Conservation (phyloP, 2,329 filamentous ascomycete genomes). For the Aspergillus luchuensis region DNA sequence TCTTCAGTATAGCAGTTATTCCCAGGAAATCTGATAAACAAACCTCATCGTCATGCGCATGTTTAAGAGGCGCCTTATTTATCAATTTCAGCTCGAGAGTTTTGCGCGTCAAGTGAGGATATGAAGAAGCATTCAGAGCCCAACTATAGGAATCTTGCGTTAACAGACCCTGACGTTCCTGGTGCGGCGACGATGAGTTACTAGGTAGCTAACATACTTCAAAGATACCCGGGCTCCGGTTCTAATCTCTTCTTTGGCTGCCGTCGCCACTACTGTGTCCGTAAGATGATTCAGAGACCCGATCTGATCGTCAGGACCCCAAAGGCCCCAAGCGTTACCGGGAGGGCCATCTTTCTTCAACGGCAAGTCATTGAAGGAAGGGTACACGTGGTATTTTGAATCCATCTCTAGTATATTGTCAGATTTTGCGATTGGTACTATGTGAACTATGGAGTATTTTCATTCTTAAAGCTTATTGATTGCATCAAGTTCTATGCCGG, state of each 20-base stretch:
- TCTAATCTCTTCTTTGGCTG: slow-evolving; percentile 47
- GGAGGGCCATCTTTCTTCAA: slow-evolving; percentile 40
- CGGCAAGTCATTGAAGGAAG: not conserved
- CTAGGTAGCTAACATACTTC: not conserved
- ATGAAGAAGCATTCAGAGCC: not conserved
- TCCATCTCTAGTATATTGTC: too few relatives aligned
- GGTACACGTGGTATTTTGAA: too few relatives aligned
- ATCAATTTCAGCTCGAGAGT: not conserved
- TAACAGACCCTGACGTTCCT: too few relatives aligned
- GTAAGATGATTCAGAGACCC: slow-evolving; percentile 59
- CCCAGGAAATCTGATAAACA: too few relatives aligned
- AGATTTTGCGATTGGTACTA: too few relatives aligned
- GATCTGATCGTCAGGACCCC: slow-evolving; percentile 53
- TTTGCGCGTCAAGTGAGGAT: not conserved
- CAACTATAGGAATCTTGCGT: not conserved
- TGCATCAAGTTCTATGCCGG: too few relatives aligned
- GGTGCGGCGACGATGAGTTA: too few relatives aligned
- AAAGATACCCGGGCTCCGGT: slow-evolving; percentile 30
- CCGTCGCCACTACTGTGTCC: slow-evolving; percentile 43
- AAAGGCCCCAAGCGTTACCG: slow-evolving; percentile 60
- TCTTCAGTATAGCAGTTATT: too few relatives aligned
- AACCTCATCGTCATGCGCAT: not conserved
- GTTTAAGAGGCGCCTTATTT: not conserved
- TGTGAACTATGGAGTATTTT: too few relatives aligned
- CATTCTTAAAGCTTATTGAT: too few relatives aligned